Conservation (phyloP, 139 green algal genomes). For the Haematococcus lacustris region DNA sequence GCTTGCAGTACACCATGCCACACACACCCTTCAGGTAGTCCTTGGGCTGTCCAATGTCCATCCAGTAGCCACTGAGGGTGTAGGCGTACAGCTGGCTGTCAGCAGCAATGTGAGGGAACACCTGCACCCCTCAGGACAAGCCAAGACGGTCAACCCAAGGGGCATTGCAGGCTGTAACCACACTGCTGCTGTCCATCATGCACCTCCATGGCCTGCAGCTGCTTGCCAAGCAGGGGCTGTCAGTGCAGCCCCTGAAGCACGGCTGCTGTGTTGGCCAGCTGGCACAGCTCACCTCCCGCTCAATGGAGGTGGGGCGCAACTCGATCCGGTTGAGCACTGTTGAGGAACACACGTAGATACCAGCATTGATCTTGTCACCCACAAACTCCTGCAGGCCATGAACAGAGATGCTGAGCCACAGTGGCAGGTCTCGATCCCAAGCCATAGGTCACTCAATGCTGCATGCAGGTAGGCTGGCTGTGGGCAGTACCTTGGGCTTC, state of each 20-base stretch:
- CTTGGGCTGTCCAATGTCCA: conserved; percentile 96
- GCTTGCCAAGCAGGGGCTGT: background rate
- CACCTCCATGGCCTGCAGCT: too few species aligned
- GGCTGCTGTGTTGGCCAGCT: background rate
- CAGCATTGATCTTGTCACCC: conserved; percentile 98
- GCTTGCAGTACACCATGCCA: too few species aligned
- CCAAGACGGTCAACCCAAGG: too few species aligned
- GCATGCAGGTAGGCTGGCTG: too few species aligned
- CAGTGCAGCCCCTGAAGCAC: background rate
- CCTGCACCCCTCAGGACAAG: too few species aligned
- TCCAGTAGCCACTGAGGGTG: conserved; percentile 93
- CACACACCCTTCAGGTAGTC: conserved; percentile 74
- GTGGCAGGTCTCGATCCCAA: too few species aligned
- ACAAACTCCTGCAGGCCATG: conserved; percentile 83
- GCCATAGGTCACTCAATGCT: too few species aligned
- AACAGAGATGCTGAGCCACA: too few species aligned
- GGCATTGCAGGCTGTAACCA: too few species aligned
- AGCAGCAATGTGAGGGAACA: conserved; percentile 86
- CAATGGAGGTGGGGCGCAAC: conserved; percentile 85
- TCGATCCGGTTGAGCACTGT: conserved; percentile 87
- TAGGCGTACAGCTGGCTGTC: conserved; percentile 83
- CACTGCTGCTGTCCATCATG: too few species aligned
- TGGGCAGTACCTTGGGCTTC: conserved; percentile 76
- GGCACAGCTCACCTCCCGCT: conserved; percentile 72
- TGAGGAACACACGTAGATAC: conserved; percentile 88